Conservation (phyloP, 164 flowering plant genomes). For the Dillenia turbinata region DNA sequence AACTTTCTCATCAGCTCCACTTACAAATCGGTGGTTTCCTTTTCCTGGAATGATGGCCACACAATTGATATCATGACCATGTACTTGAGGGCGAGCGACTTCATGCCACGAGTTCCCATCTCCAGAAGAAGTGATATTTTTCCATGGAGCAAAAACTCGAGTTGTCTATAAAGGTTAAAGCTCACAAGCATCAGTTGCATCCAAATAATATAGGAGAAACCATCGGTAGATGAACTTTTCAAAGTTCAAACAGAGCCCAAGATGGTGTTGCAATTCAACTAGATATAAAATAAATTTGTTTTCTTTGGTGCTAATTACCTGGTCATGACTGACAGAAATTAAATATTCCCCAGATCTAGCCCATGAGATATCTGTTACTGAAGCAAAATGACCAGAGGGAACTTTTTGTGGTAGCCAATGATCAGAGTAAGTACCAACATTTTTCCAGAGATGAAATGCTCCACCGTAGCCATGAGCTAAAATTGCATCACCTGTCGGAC, state of each 20-base stretch:
- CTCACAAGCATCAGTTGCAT: not conserved
- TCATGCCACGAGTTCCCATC: conserved; percentile 71
- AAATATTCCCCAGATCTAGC: conserved; percentile 66
- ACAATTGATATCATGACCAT: conserved; percentile 97
- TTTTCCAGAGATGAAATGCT: conserved; percentile 91
- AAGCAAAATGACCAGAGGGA: conserved; percentile 91
- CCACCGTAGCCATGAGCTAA: conserved; percentile 98
- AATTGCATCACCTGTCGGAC: conserved; percentile 68
- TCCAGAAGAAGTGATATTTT: conserved; percentile 22
- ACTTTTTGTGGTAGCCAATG: conserved; percentile 93
- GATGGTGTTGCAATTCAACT: no score
- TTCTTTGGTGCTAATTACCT: conserved; percentile 35
- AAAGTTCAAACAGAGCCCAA: no score
- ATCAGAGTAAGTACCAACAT: conserved; percentile 59
- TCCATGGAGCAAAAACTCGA: conserved; percentile 84
- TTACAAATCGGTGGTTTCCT: conserved; percentile 84
- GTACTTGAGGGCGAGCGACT: conserved; percentile 98
- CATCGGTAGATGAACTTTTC: no score
- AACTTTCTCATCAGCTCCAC: conserved; percentile 99
- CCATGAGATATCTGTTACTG: conserved; percentile 86
- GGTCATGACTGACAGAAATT: conserved; percentile 92
- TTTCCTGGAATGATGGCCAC: conserved; percentile 70
- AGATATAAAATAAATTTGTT: no score
- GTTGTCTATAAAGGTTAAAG: conserved; percentile 54
- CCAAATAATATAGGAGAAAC: not conserved